phyloP scores from a whole-genome alignment of 306 rosid genomes.

The Rubus parviflorus region DNA sequence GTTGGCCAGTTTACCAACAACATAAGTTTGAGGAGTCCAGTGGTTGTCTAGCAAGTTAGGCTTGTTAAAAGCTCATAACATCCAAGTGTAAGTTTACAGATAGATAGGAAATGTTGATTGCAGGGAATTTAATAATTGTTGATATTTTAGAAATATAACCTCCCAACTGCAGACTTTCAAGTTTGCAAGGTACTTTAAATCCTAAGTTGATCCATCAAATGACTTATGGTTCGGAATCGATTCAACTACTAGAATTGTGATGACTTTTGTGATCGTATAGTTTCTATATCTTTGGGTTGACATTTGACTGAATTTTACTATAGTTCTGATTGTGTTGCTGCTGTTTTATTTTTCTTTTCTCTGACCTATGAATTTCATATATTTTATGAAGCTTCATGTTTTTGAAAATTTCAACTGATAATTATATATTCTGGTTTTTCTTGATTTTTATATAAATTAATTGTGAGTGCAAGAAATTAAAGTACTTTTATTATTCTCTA shows the following conservation, averaged over 20 bases:
- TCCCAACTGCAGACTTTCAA: not conserved
- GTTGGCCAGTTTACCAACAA: not conserved
- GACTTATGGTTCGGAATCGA: not conserved
- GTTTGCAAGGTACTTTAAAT: not conserved
- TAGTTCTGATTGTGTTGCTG: not conserved
- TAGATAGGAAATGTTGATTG: not conserved
- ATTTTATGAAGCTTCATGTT: not conserved
- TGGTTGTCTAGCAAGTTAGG: not conserved
- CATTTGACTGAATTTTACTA: not conserved
- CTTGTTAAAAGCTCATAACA: not conserved
- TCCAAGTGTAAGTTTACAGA: not conserved
- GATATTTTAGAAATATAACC: not conserved
- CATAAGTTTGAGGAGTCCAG: not conserved
- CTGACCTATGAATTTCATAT: not conserved
- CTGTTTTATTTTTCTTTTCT: not conserved
- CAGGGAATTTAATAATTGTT: not conserved
- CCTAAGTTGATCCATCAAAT: not conserved
- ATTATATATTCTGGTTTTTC: not conserved
- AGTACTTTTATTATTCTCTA: conserved; percentile 33
- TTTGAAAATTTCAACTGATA: too few relatives aligned
- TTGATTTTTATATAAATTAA: not conserved
- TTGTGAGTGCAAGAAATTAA: conserved; percentile 5
- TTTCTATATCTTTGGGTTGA: not conserved
- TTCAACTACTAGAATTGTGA: not conserved
- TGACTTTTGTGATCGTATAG: not conserved